Evolutionary conservation across 139 green algal species (phyloP).

Genomic region (Micractinium sp.): DNA sequence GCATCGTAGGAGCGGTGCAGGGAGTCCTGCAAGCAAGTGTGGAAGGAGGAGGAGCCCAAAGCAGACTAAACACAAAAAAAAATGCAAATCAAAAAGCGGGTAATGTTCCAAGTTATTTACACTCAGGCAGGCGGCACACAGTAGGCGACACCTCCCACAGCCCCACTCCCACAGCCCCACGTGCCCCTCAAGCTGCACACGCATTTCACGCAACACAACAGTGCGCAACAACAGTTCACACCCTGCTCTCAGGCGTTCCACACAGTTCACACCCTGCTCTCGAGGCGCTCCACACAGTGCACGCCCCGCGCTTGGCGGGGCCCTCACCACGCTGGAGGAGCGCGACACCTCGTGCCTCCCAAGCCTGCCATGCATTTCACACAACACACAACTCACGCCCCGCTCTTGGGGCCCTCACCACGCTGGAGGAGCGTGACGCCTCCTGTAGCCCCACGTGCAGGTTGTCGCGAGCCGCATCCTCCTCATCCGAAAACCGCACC

Average conservation of each 20-base stretch:
- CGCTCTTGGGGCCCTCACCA: background rate
- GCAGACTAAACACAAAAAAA: background rate
- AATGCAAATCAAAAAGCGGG: background rate
- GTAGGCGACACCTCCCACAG: too few relatives aligned
- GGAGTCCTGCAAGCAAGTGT: background rate
- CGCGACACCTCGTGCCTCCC: too few relatives aligned
- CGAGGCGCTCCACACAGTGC: too few relatives aligned
- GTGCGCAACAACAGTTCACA: background rate
- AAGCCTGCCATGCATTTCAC: background rate
- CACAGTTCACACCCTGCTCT: too few relatives aligned
- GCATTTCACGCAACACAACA: too few relatives aligned
- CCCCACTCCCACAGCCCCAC: too few relatives aligned
- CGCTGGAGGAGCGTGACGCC: background rate
- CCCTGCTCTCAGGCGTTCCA: too few relatives aligned
- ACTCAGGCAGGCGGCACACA: background rate
- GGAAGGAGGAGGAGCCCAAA: background rate
- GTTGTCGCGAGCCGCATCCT: background rate
- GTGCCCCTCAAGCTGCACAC: too few relatives aligned
- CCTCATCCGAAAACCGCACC: constrained; percentile 18
- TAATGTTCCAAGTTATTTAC: background rate
- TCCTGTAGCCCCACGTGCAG: constrained; percentile 14
- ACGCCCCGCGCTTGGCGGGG: too few relatives aligned
- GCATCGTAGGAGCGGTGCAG: constrained; percentile 22
- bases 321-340: too few relatives aligned
- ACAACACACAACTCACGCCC: background rate